Conservation (phyloP, 2,329 filamentous ascomycete species). For the Trichophyton simii region DNA sequence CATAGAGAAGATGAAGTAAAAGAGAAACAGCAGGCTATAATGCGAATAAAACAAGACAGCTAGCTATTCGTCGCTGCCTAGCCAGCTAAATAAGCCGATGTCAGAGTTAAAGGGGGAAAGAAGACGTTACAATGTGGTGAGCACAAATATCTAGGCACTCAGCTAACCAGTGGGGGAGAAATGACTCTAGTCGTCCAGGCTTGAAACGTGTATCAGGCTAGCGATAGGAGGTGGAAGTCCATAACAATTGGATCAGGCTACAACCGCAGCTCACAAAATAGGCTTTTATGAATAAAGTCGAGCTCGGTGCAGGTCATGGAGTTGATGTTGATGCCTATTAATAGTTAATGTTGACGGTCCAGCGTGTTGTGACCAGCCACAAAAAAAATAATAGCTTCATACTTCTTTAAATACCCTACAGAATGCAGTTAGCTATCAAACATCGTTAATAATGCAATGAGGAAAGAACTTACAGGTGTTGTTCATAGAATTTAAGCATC, state of each 20-base stretch:
- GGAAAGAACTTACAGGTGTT: conserved; percentile 31
- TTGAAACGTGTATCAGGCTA: not conserved
- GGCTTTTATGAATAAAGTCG: too few species aligned
- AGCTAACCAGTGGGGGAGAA: not conserved
- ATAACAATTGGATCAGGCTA: not conserved
- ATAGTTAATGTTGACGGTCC: not conserved
- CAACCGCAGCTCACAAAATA: not conserved
- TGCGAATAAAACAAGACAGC: not conserved
- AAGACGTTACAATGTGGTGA: not conserved
- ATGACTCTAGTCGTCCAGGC: not conserved
- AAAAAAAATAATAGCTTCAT: not conserved
- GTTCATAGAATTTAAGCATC: conserved; percentile 40
- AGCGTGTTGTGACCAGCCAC: not conserved
- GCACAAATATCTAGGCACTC: not conserved
- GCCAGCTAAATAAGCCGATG: not conserved
- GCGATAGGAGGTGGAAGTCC: not conserved
- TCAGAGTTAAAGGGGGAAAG: not conserved
- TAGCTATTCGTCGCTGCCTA: not conserved
- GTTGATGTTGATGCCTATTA: not conserved
- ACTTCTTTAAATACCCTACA: conserved; percentile 27
- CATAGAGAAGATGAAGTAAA: not conserved
- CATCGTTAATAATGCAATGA: not conserved
- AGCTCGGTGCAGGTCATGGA: not conserved
- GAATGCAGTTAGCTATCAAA: conserved; percentile 8
- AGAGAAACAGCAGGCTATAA: not conserved